Base-by-base conservation (phyloP, 192 early-diverging fungal species). In the Coemansia sp. region DNA sequence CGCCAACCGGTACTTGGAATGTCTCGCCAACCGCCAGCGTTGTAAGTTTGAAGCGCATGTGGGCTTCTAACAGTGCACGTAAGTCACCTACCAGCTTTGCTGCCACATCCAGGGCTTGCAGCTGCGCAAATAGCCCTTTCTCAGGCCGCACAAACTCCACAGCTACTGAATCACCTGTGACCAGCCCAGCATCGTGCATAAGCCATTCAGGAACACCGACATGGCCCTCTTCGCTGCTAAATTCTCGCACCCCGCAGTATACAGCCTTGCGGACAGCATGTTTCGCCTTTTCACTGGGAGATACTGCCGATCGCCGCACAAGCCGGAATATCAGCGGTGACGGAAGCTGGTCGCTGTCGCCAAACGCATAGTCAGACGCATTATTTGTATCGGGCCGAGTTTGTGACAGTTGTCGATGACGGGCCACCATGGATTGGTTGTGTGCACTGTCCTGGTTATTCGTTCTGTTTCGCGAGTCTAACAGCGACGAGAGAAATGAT, bases 161-260 rank as follows among this genome's bases (percentile, higher is more conserved):
- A 14, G 83, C 52, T 12, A 89, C 78, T 19, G 75, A 63, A 25
- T 84, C 84, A 6, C 78, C 82, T 4, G 52, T 67, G 6, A 56
- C 17, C 4, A 87, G 67, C 17, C 73, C 67, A 0, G 84, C 62
- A 7, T 75, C 82, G 23, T 57, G 26, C 57, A 83, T 64, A 62
- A 87, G 81, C 87, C 86, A 91, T 4, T 57, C 57, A 3, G 89
- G 89, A 12, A 85, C 68, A 0, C 80, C 71, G 5, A 69, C 63
- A 2, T 56, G 45, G 4, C 72, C 82, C 31, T 88, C 87, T 4
- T 75, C 74, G 2, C 82, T 64, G 48, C 87, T 88, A 58, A 91
- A 93, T 64, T 91, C 91, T 48, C 86, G 84, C 51, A 93, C 91
- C n/a, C 89, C 87, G 49, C 86, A 80, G 55, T 61, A 68, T 10